These are phyloP conservation scores for Candida smagusa DNA, from an alignment of 1,139 yeast genomes.

Conservation along the genomic window DNA sequence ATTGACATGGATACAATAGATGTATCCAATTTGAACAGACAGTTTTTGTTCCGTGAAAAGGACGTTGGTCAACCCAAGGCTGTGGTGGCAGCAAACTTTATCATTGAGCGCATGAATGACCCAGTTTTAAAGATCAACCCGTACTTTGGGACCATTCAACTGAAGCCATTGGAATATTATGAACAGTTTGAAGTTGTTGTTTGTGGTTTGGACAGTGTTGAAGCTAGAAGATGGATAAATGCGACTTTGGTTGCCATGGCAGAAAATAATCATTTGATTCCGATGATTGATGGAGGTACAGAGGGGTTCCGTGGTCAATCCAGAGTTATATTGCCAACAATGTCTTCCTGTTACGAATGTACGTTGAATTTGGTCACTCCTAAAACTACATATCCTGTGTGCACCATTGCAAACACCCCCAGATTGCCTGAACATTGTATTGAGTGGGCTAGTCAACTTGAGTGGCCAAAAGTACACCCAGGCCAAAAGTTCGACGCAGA, in stretches of 20 bases:
- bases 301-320: conserved; percentile 95
- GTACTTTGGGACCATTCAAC: conserved; percentile 70
- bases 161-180: conserved; percentile 62
- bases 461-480: conserved; percentile 61
- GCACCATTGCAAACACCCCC: conserved; percentile 94
- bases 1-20: conserved; percentile 97
- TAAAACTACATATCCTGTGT: conserved; percentile 76
- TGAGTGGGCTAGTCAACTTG: conserved; percentile 82
- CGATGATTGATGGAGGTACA: conserved; percentile 92
- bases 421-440: conserved; percentile 92
- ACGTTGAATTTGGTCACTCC: conserved; percentile 74
- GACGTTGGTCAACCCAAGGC: conserved; percentile 88
- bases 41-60: conserved; percentile 67
- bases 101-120: conserved; percentile 45
- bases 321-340: conserved; percentile 79
- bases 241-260: conserved; percentile 60
- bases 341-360: conserved; percentile 91
- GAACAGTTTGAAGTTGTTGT: conserved; percentile 67
- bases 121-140: conserved; percentile 48
- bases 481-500: conserved; percentile 62
- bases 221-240: conserved; percentile 91
- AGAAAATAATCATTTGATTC: conserved; percentile 58
- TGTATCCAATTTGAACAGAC: conserved; percentile 83
- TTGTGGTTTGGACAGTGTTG: conserved; percentile 88
- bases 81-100: conserved; percentile 65